These are phyloP conservation scores for Spergularia azorica DNA, from an alignment of 179 eudicot species.

Conservation along the genomic window DNA sequence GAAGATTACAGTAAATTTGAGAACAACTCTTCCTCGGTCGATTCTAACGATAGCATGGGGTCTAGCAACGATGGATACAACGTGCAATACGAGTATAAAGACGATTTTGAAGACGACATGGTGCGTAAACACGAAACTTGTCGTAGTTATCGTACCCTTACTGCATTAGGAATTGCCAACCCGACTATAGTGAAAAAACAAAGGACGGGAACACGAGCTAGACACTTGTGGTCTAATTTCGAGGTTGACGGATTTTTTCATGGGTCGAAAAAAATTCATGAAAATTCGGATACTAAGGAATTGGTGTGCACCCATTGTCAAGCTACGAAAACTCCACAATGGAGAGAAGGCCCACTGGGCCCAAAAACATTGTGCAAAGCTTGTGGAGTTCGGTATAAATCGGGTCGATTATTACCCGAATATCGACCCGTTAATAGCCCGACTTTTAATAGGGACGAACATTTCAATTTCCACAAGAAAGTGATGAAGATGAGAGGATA, in stretches of 20 bases:
- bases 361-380: conserved; percentile 35
- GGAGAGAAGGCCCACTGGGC: conserved; percentile 39
- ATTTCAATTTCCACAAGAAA: conserved; percentile 32
- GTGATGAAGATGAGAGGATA: conserved; percentile 17
- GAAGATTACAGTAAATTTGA: no score
- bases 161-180: not conserved
- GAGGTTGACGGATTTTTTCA: not conserved
- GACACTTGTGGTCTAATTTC: not conserved
- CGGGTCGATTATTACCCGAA: conserved; percentile 26
- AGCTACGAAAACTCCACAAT: conserved; percentile 31
- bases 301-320: conserved; percentile 31
- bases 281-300: no score
- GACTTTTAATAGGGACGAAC: conserved; percentile 13
- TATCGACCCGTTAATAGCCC: conserved; percentile 37
- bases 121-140: not conserved
- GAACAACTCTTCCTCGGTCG: no score
- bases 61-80: no score
- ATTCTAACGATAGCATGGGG: no score
- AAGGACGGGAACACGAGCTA: not conserved
- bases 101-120: not conserved
- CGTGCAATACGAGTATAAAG: no score
- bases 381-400: conserved; percentile 27
- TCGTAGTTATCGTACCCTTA: not conserved
- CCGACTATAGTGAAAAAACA: not conserved
- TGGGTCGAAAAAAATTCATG: not conserved